These are phyloP conservation scores for Uncinocarpus reesii DNA, from an alignment of 2,329 filamentous ascomycete genomes.

Conservation along the genomic window DNA sequence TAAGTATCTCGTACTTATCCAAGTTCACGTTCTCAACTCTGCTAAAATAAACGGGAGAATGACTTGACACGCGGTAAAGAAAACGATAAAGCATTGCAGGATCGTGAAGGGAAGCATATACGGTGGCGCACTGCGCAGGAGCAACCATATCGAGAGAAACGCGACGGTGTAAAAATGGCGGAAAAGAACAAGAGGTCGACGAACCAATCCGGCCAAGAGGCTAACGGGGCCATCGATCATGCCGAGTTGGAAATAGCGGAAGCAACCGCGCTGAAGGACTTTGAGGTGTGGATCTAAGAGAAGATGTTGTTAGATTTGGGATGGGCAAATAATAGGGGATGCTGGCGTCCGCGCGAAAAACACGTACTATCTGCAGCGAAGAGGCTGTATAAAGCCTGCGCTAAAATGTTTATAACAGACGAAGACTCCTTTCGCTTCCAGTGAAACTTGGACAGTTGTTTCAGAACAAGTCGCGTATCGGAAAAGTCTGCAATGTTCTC, in stretches of 20 bases:
- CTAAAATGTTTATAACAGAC: slow-evolving; percentile 93
- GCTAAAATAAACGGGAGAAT: slow-evolving; percentile 72
- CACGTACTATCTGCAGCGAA: slow-evolving; percentile 66
- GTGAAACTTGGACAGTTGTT: slow-evolving; percentile 67
- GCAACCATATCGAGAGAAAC: slow-evolving; percentile 70
- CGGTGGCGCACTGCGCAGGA: slow-evolving; percentile 43
- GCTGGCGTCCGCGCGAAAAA: background rate
- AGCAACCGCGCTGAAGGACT: slow-evolving; percentile 80
- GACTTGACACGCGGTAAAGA: slow-evolving; percentile 71
- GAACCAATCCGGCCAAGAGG: slow-evolving; percentile 70
- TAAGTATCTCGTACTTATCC: too few relatives aligned
- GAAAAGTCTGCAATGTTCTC: slow-evolving; percentile 57
- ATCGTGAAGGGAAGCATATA: slow-evolving; percentile 55
- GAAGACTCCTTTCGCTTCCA: slow-evolving; percentile 75
- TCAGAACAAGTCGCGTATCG: slow-evolving; percentile 55
- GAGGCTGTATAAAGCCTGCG: slow-evolving; percentile 80
- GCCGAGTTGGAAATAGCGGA: slow-evolving; percentile 74
- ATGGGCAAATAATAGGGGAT: too few relatives aligned
- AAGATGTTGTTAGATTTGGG: background rate
- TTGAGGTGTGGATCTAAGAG: slow-evolving; percentile 55
- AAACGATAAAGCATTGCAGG: slow-evolving; percentile 56
- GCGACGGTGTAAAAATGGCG: slow-evolving; percentile 95
- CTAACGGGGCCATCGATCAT: slow-evolving; percentile 68
- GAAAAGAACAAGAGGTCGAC: slow-evolving; percentile 65
- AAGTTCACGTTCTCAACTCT: slow-evolving; percentile 48